Base-by-base conservation (phyloP, 176 grass and related monocot species). In the Carex scoparia region DNA sequence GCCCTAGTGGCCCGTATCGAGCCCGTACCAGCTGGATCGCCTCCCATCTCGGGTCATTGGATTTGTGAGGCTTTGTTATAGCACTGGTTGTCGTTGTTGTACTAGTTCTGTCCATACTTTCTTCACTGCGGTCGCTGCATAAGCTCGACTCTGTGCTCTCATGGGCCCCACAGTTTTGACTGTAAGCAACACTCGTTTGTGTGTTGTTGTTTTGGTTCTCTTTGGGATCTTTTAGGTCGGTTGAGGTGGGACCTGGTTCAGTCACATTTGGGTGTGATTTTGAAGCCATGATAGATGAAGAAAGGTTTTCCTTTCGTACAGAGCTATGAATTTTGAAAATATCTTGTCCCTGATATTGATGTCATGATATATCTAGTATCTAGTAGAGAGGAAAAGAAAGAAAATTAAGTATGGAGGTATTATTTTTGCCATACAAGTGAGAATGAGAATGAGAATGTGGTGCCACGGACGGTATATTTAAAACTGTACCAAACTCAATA, bases 1-100 rank as follows among this genome's bases (percentile, higher is more conserved):
- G 61, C n/a, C 90, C 92, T 38, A 92, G 74, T 0, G 72, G 76
- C 28, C 92, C 92, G 80, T 88, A 88, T 75, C 83, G 89, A 10
- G 86, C 38, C n/a, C 88, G 80, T 69, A 90, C 61, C 2, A 57
- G 80, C 85, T 94, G 88, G 66, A 94, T 94, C 0, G 90, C 86
- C 30, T 94, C 92, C 92, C 92, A 94, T 85, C 86, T 90, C 28
- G 88, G 86, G 81, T 94, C 92, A 37, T 94, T 94, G 8, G 90
- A 89, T 69, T 92, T 94, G 77, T 94, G 92, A 74, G 92, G 92
- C 59, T 92, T 94, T 86, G 88, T 94, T 0, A 70, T 72, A 4
- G 84, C 86, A 72, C 92, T 94, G 86, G 86, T 88, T n/a, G 89
- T 86, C 0, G 86, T 90, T 35, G 89, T 86, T 79, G 53, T 79